Percentiles rank a stretch among this genome's conserved stretches.
Evolutionary conservation across 2,329 filamentous ascomycete genomes (phyloP).

Genomic region (Alternaria brassicicola): DNA sequence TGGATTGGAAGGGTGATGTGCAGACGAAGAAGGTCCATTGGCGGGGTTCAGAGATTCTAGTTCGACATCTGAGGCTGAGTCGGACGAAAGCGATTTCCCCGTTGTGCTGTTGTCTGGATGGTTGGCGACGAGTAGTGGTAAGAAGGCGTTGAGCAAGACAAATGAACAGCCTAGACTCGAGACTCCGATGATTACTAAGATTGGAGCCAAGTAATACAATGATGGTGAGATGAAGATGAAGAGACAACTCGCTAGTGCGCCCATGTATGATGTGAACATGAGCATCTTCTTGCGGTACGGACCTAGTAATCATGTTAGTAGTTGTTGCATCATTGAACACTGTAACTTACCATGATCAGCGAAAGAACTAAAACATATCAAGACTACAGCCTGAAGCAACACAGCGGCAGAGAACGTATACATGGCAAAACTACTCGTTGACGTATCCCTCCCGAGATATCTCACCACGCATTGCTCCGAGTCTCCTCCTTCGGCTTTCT

Average conservation of each 20-base stretch:
- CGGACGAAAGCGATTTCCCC: conserved; percentile 12
- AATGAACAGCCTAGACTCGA: conserved; percentile 94
- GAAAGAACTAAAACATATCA: conserved; percentile 90
- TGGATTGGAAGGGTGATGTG: conserved; percentile 13
- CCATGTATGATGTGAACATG: conserved; percentile 77
- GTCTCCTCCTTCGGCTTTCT: conserved; percentile 19
- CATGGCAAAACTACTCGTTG: conserved; percentile 93
- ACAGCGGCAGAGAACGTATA: conserved; percentile 94
- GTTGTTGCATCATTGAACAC: not conserved
- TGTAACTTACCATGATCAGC: conserved; percentile 78
- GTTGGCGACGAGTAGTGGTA: conserved; percentile 84
- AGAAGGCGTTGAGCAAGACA: conserved; percentile 90
- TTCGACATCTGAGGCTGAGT: conserved; percentile 31
- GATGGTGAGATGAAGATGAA: conserved; percentile 77
- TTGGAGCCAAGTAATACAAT: conserved; percentile 77
- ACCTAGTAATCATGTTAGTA: conserved; percentile 29
- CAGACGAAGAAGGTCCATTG: not conserved
- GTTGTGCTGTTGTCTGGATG: conserved; percentile 61
- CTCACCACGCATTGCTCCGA: conserved; percentile 74
- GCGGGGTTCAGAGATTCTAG: conserved; percentile 35
- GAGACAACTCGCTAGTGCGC: conserved; percentile 77
- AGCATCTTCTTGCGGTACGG: conserved; percentile 83
- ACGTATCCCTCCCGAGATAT: conserved; percentile 78
- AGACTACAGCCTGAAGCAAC: conserved; percentile 80
- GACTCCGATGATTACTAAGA: conserved; percentile 85